A percentile compares a stretch with the other conserved stretches of the same genome.
These are phyloP conservation scores for Linnemannia hyalina DNA, from an alignment of 192 early-diverging fungal species.

Conservation along the genomic window DNA sequence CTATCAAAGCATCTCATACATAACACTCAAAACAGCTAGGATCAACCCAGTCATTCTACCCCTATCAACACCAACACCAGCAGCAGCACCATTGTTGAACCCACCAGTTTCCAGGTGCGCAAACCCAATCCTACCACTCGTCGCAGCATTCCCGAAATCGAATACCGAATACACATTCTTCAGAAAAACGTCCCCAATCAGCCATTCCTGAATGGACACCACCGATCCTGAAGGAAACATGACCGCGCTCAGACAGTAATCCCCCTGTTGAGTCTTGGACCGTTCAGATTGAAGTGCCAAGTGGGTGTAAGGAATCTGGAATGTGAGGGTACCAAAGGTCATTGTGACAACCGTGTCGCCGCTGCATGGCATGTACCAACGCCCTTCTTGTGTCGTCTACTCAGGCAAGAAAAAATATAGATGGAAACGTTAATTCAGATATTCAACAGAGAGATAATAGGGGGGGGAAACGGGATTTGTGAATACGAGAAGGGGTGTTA, in stretches of 20 bases:
- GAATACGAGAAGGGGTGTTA: not conserved
- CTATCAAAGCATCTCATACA: not conserved
- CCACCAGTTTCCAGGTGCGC: slow-evolving; percentile 31
- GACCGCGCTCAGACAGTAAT: slow-evolving; percentile 43
- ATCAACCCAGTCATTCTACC: not conserved
- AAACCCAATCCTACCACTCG: slow-evolving; percentile 58
- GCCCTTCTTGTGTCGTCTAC: not conserved
- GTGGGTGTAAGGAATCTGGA: slow-evolving; percentile 30
- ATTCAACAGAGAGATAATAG: not conserved
- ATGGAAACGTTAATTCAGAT: not conserved
- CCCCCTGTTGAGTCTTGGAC: not conserved
- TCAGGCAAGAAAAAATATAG: not conserved
- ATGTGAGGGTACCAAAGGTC: slow-evolving; percentile 30
- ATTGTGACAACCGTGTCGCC: slow-evolving; percentile 30
- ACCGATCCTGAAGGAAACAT: slow-evolving; percentile 29
- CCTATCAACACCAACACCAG: no score
- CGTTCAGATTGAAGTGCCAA: slow-evolving; percentile 50
- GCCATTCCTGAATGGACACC: slow-evolving; percentile 38
- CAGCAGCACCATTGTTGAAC: not conserved
- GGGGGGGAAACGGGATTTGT: not conserved
- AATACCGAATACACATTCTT: slow-evolving; percentile 64
- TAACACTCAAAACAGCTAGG: not conserved
- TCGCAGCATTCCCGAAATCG: slow-evolving; percentile 54
- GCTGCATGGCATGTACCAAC: slow-evolving; percentile 58
- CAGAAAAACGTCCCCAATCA: slow-evolving; percentile 64